A percentile compares a stretch with the other conserved stretches of the same genome.
Evolutionary conservation across 495 filamentous ascomycete genomes (phyloP).

Genomic region (Platismatia glauca): DNA sequence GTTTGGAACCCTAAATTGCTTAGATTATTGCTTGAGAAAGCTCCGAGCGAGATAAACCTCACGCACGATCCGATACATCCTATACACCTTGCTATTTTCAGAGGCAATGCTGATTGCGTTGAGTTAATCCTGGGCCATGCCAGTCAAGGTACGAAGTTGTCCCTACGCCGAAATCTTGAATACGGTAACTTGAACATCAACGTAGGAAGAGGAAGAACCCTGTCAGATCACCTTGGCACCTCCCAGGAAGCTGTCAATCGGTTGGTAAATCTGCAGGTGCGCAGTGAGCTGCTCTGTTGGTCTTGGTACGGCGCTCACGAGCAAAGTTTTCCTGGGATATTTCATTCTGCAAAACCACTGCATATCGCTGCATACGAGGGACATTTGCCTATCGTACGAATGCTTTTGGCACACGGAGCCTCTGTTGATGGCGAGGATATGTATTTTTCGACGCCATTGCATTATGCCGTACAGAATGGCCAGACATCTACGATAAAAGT

Average conservation of each 20-base stretch:
- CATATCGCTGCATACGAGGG: conserved; percentile 19
- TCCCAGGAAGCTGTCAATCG: neutral
- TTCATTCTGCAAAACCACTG: neutral
- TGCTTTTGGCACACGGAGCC: conserved; percentile 20
- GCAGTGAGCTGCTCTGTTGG: neutral
- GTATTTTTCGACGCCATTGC: conserved; percentile 15
- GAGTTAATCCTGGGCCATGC: neutral
- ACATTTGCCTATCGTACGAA: conserved; percentile 6
- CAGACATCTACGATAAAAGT: neutral
- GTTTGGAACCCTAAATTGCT: neutral
- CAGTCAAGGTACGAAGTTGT: neutral
- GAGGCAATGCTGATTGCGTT: neutral
- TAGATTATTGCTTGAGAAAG: neutral
- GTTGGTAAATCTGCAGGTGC: neutral
- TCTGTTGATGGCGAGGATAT: conserved; percentile 6
- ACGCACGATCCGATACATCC: neutral
- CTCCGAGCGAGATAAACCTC: neutral
- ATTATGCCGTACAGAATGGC: neutral
- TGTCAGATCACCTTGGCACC: neutral
- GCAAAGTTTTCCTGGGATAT: neutral
- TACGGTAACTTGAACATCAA: neutral
- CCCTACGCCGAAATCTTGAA: too few species aligned
- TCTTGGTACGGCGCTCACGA: neutral
- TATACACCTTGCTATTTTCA: conserved; percentile 4
- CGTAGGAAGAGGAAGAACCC: neutral